Evolutionary conservation across 106 monocot genomes (phyloP), one percentile per base, ranked within the genome.

Genomic region (Narthecium ossifragum): DNA sequence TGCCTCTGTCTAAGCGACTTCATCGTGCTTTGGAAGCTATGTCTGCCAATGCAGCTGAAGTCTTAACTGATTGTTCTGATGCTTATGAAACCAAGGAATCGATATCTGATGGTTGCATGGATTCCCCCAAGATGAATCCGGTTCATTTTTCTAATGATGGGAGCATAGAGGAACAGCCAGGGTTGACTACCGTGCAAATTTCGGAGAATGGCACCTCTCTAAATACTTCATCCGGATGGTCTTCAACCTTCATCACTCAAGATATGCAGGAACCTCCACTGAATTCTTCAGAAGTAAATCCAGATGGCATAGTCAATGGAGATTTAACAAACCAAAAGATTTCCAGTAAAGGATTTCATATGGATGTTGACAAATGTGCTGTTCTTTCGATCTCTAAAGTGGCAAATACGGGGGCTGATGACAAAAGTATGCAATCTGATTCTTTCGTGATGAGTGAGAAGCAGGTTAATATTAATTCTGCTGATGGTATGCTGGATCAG

Each of bases 1-100:
- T 99, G 61, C 98, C 98, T 73, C 98, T 91, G 41, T 99, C 98
- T 27, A 99, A 99, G 70, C 84, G 98, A n/a, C 72, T 99, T 53
- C 84, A 92, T 70, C 90, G 98, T 77, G 91, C 91, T 43, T 74
- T 99, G 41, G 85, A 92, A 75, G 98, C 98, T 53, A 99, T 99
- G 98, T 99, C 91, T 78, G 98, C 91, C 56, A 88, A 98, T 81
- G 84, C 73, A 34, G 76, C 80, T 64, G 81, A 92, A 74, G 57
- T 70, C 54, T 67, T 17, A 47, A 36, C 53, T 78, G 70, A 66
- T 65, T 46, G 31, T 61, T 26, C 61, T 29, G 73, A 78, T 75
- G 48, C 9, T 8, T 15, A 63, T 41, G 34, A 39, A 24, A 36
- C 39, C 21, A 27, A 50, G 22, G 73, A 79, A 49, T 6, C 55